Evolutionary conservation across 208 protist species (phyloP).

Genomic region (Wallacemonas sp.): DNA sequence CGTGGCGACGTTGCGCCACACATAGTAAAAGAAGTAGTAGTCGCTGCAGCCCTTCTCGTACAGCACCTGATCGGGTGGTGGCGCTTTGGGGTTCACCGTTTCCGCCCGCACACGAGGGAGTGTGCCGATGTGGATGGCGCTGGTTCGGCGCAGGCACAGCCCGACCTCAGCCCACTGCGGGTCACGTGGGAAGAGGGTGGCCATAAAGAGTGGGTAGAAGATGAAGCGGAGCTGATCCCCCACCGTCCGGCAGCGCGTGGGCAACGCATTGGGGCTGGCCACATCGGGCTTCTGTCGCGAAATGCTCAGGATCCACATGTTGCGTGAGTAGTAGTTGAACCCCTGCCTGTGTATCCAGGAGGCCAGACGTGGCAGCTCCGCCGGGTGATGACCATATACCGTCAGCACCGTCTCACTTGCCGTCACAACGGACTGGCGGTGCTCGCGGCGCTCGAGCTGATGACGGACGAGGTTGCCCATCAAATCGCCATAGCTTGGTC

Average conservation of each 20-base stretch:
- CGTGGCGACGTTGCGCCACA: slow-evolving; percentile 96
- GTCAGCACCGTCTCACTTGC: slow-evolving; percentile 76
- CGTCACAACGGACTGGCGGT: slow-evolving; percentile 41
- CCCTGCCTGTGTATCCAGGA: slow-evolving; percentile 82
- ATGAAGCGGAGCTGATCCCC: slow-evolving; percentile 92
- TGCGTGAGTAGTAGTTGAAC: slow-evolving; percentile 78
- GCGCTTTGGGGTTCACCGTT: slow-evolving; percentile 40
- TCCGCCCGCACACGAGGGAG: slow-evolving; percentile 39
- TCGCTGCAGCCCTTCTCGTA: slow-evolving; percentile 93
- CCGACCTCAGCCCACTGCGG: slow-evolving; percentile 89
- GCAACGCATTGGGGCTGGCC: slow-evolving; percentile 45
- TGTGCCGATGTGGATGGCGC: slow-evolving; percentile 93
- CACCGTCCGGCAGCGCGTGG: slow-evolving; percentile 49
- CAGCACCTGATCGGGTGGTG: slow-evolving; percentile 55
- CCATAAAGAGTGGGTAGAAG: slow-evolving; percentile 99
- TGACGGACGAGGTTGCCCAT: slow-evolving; percentile 77
- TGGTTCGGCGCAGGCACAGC: slow-evolving; percentile 93
- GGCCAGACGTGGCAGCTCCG: slow-evolving; percentile 70
- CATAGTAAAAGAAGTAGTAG: slow-evolving; percentile 98
- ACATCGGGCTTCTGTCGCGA: slow-evolving; percentile 27
- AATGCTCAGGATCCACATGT: slow-evolving; percentile 76
- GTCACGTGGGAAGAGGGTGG: slow-evolving; percentile 90
- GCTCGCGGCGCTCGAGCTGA: slow-evolving; percentile 81
- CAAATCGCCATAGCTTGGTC: slow-evolving; percentile 73
- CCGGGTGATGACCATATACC: slow-evolving; percentile 66